phyloP scores from a whole-genome alignment of 2,329 filamentous ascomycete species.

The Myriangium duriaei region DNA sequence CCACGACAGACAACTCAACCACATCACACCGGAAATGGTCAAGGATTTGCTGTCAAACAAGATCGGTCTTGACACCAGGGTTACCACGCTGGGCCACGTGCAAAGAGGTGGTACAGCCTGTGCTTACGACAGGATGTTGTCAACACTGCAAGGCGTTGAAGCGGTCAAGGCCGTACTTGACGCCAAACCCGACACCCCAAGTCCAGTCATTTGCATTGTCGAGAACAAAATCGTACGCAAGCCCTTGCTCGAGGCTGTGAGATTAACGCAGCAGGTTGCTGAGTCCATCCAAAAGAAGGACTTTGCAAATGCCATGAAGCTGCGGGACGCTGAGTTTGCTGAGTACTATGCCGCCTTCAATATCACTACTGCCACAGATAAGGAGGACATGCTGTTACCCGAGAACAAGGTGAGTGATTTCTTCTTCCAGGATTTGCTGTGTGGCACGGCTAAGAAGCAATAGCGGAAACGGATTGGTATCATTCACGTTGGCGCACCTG shows the following conservation, averaged over 20 bases:
- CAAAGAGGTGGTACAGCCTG: constrained; percentile 87
- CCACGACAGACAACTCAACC: constrained; percentile 69
- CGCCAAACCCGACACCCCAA: constrained; percentile 76
- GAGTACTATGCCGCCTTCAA: constrained; percentile 86
- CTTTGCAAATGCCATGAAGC: constrained; percentile 73
- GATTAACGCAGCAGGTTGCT: constrained; percentile 72
- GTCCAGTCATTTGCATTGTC: constrained; percentile 88
- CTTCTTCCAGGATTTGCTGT: background rate
- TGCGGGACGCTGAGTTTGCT: constrained; percentile 85
- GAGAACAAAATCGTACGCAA: constrained; percentile 96
- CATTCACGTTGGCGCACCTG: constrained; percentile 91
- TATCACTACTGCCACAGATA: constrained; percentile 74
- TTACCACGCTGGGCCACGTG: constrained; percentile 93
- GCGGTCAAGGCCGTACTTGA: constrained; percentile 86
- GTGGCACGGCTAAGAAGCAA: constrained; percentile 1
- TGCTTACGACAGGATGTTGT: constrained; percentile 86
- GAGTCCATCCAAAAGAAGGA: constrained; percentile 72
- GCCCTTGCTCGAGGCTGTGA: constrained; percentile 77
- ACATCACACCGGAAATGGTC: constrained; percentile 69
- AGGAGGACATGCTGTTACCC: constrained; percentile 55
- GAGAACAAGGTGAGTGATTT: constrained; percentile 49
- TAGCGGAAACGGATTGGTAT: constrained; percentile 88
- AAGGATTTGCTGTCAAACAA: constrained; percentile 77
- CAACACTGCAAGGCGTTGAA: constrained; percentile 86
- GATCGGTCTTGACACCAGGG: constrained; percentile 76